phyloP scores from a whole-genome alignment of 768 basidiomycete species.

The Serendipita vermifera region DNA sequence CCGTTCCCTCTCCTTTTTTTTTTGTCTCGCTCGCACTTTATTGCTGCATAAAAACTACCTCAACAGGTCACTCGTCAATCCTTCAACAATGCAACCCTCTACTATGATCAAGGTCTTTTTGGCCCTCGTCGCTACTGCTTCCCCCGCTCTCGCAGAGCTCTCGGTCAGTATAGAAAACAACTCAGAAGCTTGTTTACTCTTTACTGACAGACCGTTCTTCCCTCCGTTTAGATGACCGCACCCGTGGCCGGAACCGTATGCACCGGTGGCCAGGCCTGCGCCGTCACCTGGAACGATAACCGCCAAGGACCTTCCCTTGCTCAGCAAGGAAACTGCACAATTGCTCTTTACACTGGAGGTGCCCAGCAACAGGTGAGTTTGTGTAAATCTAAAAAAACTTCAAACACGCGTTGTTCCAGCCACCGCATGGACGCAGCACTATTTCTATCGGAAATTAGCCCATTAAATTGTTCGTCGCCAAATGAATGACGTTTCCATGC shows the following conservation, averaged over 20 bases:
- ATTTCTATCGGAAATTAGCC: too few species aligned
- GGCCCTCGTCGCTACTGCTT: neutral
- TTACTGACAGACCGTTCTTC: neutral
- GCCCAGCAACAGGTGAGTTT: slow-evolving; percentile 29
- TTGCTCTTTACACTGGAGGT: slow-evolving; percentile 55
- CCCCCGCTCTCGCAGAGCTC: neutral
- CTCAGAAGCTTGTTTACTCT: slow-evolving; percentile 3
- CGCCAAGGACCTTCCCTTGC: slow-evolving; percentile 34
- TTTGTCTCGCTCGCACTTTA: too few species aligned
- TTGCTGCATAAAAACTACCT: too few species aligned
- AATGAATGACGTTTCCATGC: too few species aligned
- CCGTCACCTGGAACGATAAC: slow-evolving; percentile 49
- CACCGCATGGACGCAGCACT: too few species aligned
- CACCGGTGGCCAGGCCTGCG: slow-evolving; percentile 36
- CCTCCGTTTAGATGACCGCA: slow-evolving; percentile 33
- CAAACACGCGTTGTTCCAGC: too few species aligned
- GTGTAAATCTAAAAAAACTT: too few species aligned
- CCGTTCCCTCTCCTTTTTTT: too few species aligned
- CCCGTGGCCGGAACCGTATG: slow-evolving; percentile 38
- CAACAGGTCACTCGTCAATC: too few species aligned
- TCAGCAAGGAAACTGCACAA: slow-evolving; percentile 36
- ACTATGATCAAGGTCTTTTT: slow-evolving; percentile 2
- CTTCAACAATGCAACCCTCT: neutral
- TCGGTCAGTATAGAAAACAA: too few species aligned
- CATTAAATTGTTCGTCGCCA: too few species aligned